Evolutionary conservation across 768 basidiomycete genomes (phyloP), one percentile per base, ranked within the genome.

Genomic region (Tulasnella sp.): DNA sequence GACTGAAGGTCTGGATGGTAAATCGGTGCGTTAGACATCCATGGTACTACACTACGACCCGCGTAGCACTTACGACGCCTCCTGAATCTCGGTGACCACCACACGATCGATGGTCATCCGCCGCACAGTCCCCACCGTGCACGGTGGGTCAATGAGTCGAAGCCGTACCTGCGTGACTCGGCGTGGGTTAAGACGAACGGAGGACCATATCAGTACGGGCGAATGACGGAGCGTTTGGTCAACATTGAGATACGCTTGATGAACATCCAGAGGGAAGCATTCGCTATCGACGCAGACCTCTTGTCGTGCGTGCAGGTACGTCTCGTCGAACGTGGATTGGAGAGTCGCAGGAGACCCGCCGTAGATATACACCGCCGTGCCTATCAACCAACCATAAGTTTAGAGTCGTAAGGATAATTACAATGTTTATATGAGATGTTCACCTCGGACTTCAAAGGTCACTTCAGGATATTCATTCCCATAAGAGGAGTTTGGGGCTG

Each of bases 1-100:
- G 7, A 65, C 63, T 29, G 64, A 40, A 46, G 31, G 15, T 21
- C 43, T 46, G 43, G 6, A 31, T 12, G 31, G 17, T 2, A 12
- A 12, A 12, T 45, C n/a, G n/a, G n/a, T 4, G 23, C 4, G 19
- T 45, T 15, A 21, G 43, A 23, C n/a, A 11, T 12, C 1, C 6
- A 45, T 23, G 11, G 15, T 17, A 3, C 31, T 3, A 14, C 27
- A 32, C 12, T 12, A 7, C 14, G 2, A 14, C 14, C 23, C 2
- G 21, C 6, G 21, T 17, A 45, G 15, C 56, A 21, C 21, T 41
- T 12, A 39, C 35, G 25, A n/a, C n/a, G n/a, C n/a, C n/a, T n/a
- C n/a, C n/a, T n/a, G n/a, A 9, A 48, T 32, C 25, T 48, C 27
- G 6, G 46, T n/a, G 14, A 25, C 29, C 15, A 25, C 27, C 1